phyloP scores from a whole-genome alignment of 75 land plant genomes.

The Sequoiadendron giganteum region DNA sequence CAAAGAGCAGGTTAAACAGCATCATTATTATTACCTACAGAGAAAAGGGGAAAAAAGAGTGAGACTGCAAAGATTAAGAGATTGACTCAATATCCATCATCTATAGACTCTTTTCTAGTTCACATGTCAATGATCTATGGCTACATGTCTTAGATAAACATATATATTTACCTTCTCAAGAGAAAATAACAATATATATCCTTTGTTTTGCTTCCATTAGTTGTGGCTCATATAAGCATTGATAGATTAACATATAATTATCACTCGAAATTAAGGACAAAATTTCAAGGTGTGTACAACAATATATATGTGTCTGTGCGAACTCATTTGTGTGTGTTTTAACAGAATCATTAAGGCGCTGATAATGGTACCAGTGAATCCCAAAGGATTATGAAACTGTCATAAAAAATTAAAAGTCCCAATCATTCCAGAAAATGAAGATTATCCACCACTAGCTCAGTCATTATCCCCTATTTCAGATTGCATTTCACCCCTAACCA shows the following conservation, averaged over 20 bases:
- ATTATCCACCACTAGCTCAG: slow-evolving; percentile 49
- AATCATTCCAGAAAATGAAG: slow-evolving; percentile 66
- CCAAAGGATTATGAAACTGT: too few species aligned
- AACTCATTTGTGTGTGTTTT: too few species aligned
- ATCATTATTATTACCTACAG: background rate
- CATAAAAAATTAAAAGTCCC: slow-evolving; percentile 12
- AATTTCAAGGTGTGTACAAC: background rate
- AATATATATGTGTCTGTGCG: too few species aligned
- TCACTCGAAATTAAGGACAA: background rate
- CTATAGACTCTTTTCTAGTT: background rate
- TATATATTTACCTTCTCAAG: background rate
- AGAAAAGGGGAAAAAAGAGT: background rate
- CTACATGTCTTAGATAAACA: background rate
- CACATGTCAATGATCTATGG: background rate
- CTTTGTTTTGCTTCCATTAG: background rate
- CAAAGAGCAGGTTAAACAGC: slow-evolving; percentile 5
- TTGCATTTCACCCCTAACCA: slow-evolving; percentile 74
- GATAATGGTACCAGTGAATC: too few species aligned
- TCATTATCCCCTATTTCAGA: slow-evolving; percentile 44
- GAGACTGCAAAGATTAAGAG: background rate
- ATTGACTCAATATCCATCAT: background rate
- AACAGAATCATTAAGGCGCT: too few species aligned
- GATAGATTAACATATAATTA: background rate
- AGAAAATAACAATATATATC: background rate
- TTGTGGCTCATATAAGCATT: background rate